Evolutionary conservation across 2,329 filamentous ascomycete genomes (phyloP), one percentile per base, ranked within the genome.

Genomic region (Aschersonia sp.): DNA sequence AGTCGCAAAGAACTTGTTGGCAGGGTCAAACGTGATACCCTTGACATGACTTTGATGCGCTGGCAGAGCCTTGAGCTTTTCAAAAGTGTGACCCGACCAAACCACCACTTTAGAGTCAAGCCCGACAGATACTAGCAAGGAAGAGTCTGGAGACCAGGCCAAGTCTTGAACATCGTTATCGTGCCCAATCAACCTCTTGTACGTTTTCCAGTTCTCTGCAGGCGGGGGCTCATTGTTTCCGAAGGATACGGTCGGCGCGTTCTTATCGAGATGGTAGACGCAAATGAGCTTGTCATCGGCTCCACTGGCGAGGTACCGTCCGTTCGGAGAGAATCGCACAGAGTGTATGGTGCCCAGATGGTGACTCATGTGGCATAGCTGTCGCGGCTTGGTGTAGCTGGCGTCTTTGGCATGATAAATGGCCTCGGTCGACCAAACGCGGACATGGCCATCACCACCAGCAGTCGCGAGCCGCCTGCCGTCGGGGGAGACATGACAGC

Each of bases 211-310:
- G 58, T 95, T 97, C 72, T 98, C 92, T 44, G 94, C 84, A 0
- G 90, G 88, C 3, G 90, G 87, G 32, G 87, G 80, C 61, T 97
- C 92, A 63, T 89, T 92, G 45, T 84, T 79, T 79, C 87, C 88
- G 63, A 94, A 94, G 8, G 85, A 83, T 8, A 84, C 77, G 46
- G 83, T 76, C 58, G 89, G 85, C 30, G 86, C 80, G 59, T 82
- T 86, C 49, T 84, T 78, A 65, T 97, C 88, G 47, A 95, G 77
- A 52, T 86, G 83, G 66, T 98, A 98, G 54, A 98, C 87, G 66
- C 92, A 95, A 54, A 98, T 94, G 60, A 98, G 90, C 72, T 95
- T 95, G 70, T 98, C 92, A 66, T 98, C 92, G 57, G 94, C 94
- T 49, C 92, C 92, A 9, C 90, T 97, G 35, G 94, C 94, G 46